A percentile compares a stretch with the other conserved stretches of the same genome.
Conservation (phyloP, 257 asterid genomes). For the Solanum lignicaule region DNA sequence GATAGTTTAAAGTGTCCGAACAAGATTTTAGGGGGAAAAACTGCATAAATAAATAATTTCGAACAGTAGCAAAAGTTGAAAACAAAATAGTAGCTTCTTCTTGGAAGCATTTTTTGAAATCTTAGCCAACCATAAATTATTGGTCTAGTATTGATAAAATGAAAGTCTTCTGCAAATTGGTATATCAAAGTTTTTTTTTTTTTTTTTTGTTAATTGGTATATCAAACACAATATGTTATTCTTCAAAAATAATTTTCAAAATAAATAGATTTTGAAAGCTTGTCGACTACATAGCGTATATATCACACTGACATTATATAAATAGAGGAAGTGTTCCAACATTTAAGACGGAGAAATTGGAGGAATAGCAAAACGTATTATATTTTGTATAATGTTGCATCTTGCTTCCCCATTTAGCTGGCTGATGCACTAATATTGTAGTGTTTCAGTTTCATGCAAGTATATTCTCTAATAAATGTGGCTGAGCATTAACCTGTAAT, state of each 20-base stretch:
- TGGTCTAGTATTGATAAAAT: neutral
- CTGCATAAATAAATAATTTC: too few species aligned
- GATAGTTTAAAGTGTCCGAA: too few species aligned
- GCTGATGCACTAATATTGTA: neutral
- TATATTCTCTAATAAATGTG: neutral
- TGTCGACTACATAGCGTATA: accelerated
- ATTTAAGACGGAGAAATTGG: neutral
- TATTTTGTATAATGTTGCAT: neutral
- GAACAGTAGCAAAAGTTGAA: too few species aligned
- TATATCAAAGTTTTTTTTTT: neutral
- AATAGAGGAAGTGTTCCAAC: neutral
- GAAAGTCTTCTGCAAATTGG: neutral
- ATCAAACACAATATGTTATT: neutral
- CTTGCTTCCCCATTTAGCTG: neutral
- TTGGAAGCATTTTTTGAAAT: neutral
- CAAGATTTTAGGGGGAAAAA: too few species aligned
- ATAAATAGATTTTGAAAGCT: neutral
- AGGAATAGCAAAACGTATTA: neutral
- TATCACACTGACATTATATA: neutral
- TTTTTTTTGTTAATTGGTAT: too few species aligned
- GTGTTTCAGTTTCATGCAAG: neutral
- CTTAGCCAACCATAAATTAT: neutral
- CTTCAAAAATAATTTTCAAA: neutral
- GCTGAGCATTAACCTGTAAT: neutral
- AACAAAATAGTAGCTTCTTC: too few species aligned